Conservation (phyloP, 148 eudicot species). For the Persicaria maculosa region DNA sequence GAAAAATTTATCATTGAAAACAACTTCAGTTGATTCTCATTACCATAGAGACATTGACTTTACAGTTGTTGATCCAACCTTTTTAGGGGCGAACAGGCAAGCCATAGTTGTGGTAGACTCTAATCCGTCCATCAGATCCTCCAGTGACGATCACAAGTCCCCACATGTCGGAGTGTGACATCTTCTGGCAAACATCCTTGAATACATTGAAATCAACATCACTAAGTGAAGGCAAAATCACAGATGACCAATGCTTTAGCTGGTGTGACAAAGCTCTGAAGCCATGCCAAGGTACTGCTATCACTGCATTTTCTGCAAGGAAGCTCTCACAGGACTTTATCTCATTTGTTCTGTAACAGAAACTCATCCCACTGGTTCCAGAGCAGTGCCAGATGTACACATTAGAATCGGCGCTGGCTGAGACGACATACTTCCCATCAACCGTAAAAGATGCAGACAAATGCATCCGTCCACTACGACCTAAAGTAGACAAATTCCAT, state of each 20-base stretch:
- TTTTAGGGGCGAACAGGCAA: background rate
- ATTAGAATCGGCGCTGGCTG: background rate
- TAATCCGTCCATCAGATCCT: background rate
- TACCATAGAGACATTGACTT: no score
- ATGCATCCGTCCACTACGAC: background rate
- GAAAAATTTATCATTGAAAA: no score
- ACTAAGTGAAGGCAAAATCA: background rate
- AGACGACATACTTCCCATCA: constrained; percentile 7
- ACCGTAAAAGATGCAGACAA: constrained; percentile 3
- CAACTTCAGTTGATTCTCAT: no score
- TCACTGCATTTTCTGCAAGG: background rate
- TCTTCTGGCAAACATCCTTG: constrained; percentile 1
- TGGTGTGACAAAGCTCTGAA: background rate
- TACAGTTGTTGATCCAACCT: no score
- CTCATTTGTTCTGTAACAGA: background rate
- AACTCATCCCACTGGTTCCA: background rate
- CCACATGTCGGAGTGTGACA: constrained; percentile 6
- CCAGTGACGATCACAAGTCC: constrained; percentile 10
- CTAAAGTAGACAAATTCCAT: background rate
- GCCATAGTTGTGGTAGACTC: background rate
- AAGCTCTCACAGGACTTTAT: constrained; percentile 10
- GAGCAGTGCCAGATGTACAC: constrained; percentile 11
- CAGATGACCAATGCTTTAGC: background rate
- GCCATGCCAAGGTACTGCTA: constrained; percentile 9
- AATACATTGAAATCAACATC: background rate